Conservation (phyloP, 202 grass and related monocot genomes). For the Digitaria exilis region DNA sequence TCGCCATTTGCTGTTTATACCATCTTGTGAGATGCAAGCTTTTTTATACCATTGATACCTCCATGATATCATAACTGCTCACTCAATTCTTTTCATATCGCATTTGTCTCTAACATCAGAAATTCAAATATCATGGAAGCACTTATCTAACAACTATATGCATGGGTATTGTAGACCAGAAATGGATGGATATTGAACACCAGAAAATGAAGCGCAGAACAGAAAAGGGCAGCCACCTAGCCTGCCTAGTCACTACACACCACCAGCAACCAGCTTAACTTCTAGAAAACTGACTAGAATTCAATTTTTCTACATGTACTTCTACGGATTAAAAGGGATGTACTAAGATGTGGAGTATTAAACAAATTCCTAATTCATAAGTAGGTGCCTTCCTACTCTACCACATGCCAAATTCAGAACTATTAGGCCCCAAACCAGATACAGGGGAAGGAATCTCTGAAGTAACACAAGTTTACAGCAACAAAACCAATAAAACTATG, state of each 20-base stretch:
- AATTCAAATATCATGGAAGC: background rate
- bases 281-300: background rate
- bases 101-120: conserved; percentile 4
- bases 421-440: background rate
- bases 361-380: background rate
- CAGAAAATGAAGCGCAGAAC: background rate
- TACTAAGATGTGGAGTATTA: background rate
- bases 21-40: background rate
- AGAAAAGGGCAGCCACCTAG: background rate
- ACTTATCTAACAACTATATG: background rate
- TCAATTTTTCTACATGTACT: background rate
- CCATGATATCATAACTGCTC: background rate
- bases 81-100: background rate
- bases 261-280: background rate
- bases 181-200: background rate
- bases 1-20: background rate
- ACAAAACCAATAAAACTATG: background rate
- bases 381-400: background rate
- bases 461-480: background rate
- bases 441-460: background rate
- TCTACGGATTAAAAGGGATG: background rate
- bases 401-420: background rate
- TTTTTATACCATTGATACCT: background rate
- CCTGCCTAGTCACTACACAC: background rate
- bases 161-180: background rate